Evolutionary conservation across 2,329 filamentous ascomycete genomes (phyloP).

Genomic region (Fusarium praegraminearum): DNA sequence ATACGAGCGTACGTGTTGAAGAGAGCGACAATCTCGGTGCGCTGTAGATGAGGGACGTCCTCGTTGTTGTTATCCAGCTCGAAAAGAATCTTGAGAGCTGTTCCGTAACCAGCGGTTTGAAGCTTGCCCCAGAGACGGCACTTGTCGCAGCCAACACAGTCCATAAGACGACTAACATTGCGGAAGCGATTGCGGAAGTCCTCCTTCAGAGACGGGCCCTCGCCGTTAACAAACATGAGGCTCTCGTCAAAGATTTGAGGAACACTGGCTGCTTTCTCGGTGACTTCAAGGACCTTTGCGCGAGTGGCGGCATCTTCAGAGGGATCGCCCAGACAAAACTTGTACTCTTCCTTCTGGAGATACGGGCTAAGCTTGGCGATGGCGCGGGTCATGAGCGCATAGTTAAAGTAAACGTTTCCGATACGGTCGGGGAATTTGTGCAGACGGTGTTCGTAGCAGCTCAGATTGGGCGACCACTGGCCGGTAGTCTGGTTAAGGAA

Average conservation of each 20-base stretch:
- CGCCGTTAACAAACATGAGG: conserved; percentile 89
- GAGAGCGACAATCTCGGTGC: conserved; percentile 92
- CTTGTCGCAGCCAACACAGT: conserved; percentile 98
- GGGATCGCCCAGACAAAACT: conserved; percentile 90
- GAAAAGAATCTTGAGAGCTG: conserved; percentile 94
- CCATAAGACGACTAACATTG: conserved; percentile 97
- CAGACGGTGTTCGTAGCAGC: conserved; percentile 89
- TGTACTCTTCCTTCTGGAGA: conserved; percentile 76
- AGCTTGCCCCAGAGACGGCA: conserved; percentile 98
- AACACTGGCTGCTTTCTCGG: conserved; percentile 75
- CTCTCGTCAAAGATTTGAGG: conserved; percentile 92
- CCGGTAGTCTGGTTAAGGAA: conserved; percentile 96
- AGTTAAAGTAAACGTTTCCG: conserved; percentile 99
- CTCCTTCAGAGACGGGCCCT: conserved; percentile 85
- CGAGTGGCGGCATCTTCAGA: conserved; percentile 84
- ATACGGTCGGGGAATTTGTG: conserved; percentile 89
- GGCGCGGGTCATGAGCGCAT: conserved; percentile 91
- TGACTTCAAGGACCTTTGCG: conserved; percentile 82
- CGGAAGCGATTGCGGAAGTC: conserved; percentile 98
- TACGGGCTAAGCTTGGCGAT: conserved; percentile 90
- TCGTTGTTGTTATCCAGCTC: conserved; percentile 82
- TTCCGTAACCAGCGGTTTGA: conserved; percentile 93
- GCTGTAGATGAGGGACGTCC: conserved; percentile 76
- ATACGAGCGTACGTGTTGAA: conserved; percentile 94
- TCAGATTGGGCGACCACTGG: conserved; percentile 88